Percentiles rank a stretch among this genome's conserved stretches.
These are phyloP conservation scores for Fraxinus angustifolia DNA, from an alignment of 305 asterid species.

Conservation along the genomic window DNA sequence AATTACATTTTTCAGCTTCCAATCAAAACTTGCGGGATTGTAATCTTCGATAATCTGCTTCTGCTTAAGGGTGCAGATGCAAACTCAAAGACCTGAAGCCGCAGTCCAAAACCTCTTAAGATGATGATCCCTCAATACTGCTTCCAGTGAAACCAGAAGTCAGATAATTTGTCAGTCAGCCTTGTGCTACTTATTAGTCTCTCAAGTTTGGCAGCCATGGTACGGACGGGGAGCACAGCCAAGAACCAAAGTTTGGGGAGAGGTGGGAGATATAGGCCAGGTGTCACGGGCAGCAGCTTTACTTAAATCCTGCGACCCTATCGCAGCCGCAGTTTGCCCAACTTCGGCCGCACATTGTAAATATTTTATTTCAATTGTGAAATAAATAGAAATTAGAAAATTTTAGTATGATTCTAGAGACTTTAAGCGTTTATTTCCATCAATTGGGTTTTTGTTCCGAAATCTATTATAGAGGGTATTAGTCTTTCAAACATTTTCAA, in stretches of 20 bases:
- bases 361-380: no score
- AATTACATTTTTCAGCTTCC: not conserved
- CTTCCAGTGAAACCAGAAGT: not conserved
- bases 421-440: no score
- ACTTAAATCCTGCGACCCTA: no score
- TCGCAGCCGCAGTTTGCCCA: no score
- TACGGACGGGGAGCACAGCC: not conserved
- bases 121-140: not conserved
- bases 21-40: not conserved
- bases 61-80: not conserved
- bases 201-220: not conserved
- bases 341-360: no score
- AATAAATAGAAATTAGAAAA: no score
- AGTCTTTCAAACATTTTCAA: no score
- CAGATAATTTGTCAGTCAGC: not conserved
- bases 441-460: no score
- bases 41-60: not conserved
- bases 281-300: no score
- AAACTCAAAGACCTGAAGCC: not conserved
- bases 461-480: no score
- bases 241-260: not conserved
- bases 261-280: not conserved
- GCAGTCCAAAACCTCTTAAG: not conserved
- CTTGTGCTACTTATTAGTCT: not conserved
- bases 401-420: no score